Conservation (phyloP, 2,329 filamentous ascomycete species). For the Phaeosphaeria sp. region DNA sequence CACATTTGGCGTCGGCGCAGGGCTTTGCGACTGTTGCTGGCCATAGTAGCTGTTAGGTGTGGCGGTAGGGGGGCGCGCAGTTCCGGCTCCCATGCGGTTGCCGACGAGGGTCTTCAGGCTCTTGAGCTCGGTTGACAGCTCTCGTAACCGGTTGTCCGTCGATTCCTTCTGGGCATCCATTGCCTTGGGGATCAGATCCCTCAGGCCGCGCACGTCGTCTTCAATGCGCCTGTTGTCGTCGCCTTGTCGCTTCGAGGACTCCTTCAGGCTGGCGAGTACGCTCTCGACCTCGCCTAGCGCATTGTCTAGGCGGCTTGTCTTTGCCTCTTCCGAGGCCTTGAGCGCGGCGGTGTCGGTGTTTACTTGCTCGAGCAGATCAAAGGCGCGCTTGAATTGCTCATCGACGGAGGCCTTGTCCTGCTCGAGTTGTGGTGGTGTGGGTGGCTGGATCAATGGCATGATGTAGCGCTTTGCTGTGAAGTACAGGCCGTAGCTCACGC, state of each 20-base stretch:
- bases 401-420: conserved; percentile 94
- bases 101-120: conserved; percentile 88
- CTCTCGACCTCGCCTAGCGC: conserved; percentile 84
- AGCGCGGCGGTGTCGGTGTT: conserved; percentile 87
- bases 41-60: conserved; percentile 33
- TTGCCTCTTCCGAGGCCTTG: conserved; percentile 83
- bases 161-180: conserved; percentile 86
- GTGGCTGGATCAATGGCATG: conserved; percentile 86
- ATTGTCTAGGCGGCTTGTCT: conserved; percentile 82
- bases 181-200: conserved; percentile 86
- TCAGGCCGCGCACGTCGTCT: conserved; percentile 82
- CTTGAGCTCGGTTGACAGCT: conserved; percentile 85
- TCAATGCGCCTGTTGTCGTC: conserved; percentile 86
- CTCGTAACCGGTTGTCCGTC: conserved; percentile 80
- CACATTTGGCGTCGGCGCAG: conserved; percentile 30
- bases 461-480: conserved; percentile 89
- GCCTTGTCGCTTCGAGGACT: conserved; percentile 79
- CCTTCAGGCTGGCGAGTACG: conserved; percentile 82
- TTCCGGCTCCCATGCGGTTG: conserved; percentile 60
- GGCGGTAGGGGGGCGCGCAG: conserved; percentile 33
- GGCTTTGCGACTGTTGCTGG: conserved; percentile 14
- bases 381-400: conserved; percentile 91
- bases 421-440: conserved; percentile 90
- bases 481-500: conserved; percentile 88
- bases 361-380: conserved; percentile 88